phyloP scores from a whole-genome alignment of 1,284 basidiomycete species.

The Heterobasidion annosum region DNA sequence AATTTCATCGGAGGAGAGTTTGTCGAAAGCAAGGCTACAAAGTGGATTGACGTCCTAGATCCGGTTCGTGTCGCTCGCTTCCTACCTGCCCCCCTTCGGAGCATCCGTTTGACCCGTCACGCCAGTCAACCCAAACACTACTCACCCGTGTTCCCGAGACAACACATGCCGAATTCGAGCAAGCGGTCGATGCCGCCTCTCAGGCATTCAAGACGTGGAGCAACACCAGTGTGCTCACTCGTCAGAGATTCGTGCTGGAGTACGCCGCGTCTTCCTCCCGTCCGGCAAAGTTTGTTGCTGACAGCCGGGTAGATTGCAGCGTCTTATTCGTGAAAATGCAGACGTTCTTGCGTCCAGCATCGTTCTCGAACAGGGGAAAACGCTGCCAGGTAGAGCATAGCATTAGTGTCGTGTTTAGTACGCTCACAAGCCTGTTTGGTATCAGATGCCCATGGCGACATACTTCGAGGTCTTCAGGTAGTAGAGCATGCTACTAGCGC shows the following conservation, averaged over 20 bases:
- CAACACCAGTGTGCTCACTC: slow-evolving; percentile 73
- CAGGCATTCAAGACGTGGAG: slow-evolving; percentile 90
- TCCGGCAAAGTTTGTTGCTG: not conserved
- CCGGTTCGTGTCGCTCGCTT: slow-evolving; percentile 47
- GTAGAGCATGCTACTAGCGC: slow-evolving; percentile 85
- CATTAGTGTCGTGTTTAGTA: not conserved
- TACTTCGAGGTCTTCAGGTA: slow-evolving; percentile 90
- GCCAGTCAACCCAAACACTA: slow-evolving; percentile 80
- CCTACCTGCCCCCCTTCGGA: not conserved
- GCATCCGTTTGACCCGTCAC: not conserved
- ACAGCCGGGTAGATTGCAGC: slow-evolving; percentile 40
- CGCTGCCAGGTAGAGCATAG: slow-evolving; percentile 48
- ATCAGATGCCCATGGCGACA: slow-evolving; percentile 87
- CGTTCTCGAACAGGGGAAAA: slow-evolving; percentile 90
- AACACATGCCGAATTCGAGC: slow-evolving; percentile 73
- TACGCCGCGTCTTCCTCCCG: slow-evolving; percentile 26
- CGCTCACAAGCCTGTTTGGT: too few relatives aligned
- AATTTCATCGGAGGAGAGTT: slow-evolving; percentile 89
- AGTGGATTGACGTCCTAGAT: slow-evolving; percentile 84
- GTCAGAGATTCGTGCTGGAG: slow-evolving; percentile 90
- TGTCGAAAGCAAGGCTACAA: slow-evolving; percentile 65
- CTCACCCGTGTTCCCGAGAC: slow-evolving; percentile 89
- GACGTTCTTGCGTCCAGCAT: slow-evolving; percentile 72
- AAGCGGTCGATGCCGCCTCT: slow-evolving; percentile 82
- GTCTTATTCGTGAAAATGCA: slow-evolving; percentile 70